phyloP scores from a whole-genome alignment of 805 yeast genomes.

The Wickerhamomyces rabaulensis region DNA sequence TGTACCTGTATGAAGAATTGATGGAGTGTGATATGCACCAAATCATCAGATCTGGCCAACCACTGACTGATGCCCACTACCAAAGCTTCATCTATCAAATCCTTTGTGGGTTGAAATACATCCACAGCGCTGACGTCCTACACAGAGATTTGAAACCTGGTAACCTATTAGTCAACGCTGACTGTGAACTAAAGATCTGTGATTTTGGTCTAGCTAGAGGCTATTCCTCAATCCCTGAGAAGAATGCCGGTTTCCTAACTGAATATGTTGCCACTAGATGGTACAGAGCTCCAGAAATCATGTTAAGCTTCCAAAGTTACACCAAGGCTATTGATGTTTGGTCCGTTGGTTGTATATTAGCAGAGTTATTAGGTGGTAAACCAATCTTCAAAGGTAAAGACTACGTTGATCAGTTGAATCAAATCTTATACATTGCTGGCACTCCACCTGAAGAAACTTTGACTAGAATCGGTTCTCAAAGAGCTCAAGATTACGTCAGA shows the following conservation, averaged over 20 bases:
- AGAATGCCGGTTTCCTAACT: conserved; percentile 89
- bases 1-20: conserved; percentile 89
- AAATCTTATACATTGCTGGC: conserved; percentile 83
- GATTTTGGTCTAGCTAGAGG: conserved; percentile 97
- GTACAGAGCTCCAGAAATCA: conserved; percentile 98
- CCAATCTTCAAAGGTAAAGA: conserved; percentile 95
- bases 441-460: conserved; percentile 77
- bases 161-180: conserved; percentile 87
- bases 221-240: conserved; percentile 73
- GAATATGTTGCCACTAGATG: conserved; percentile 98
- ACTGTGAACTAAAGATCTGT: conserved; percentile 93
- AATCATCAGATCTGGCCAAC: conserved; percentile 89
- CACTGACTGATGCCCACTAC: conserved; percentile 90
- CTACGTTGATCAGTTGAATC: conserved; percentile 90
- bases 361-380: conserved; percentile 85
- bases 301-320: conserved; percentile 89
- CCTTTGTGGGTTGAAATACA: conserved; percentile 82
- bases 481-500: conserved; percentile 90
- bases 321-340: conserved; percentile 96
- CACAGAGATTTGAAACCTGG: conserved; percentile 96
- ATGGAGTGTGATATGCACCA: conserved; percentile 99
- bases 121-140: conserved; percentile 87
- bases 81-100: conserved; percentile 91
- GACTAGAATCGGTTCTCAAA: conserved; percentile 68
- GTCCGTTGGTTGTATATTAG: conserved; percentile 97